Percentiles rank a stretch among this genome's conserved stretches.
Conservation (phyloP, 169 alveolate genomes). For the Plasmodium berghei region DNA sequence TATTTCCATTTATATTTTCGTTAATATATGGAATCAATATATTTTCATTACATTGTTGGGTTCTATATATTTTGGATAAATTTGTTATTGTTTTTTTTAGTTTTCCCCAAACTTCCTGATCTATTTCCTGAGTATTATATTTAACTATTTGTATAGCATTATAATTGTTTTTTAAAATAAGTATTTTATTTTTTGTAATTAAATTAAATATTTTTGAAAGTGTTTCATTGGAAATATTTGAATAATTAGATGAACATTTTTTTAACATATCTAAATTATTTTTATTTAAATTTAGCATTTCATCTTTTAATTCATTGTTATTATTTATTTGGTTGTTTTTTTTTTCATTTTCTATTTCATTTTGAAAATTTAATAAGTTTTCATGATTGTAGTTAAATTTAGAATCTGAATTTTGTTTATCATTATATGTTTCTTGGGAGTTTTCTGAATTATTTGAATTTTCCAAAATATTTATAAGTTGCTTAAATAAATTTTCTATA, state of each 20-base stretch:
- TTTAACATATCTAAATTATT: constrained; percentile 33
- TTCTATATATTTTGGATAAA: too few species aligned
- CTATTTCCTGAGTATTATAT: background rate
- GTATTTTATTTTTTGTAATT: constrained; percentile 24
- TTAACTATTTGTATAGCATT: constrained; percentile 24
- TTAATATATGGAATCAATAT: too few species aligned
- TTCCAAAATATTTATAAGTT: constrained; percentile 21
- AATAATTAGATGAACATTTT: constrained; percentile 1
- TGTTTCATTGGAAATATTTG: constrained; percentile 32
- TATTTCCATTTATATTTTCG: too few species aligned
- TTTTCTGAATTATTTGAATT: constrained; percentile 3
- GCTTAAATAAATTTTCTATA: background rate
- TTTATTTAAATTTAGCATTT: constrained; percentile 9
- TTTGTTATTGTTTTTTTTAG: background rate
- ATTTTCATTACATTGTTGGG: too few species aligned
- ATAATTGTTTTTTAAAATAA: constrained; percentile 29
- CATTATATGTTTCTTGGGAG: too few species aligned
- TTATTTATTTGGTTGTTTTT: background rate
- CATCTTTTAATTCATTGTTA: too few species aligned
- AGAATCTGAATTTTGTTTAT: background rate
- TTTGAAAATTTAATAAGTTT: background rate
- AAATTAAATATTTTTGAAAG: constrained; percentile 20
- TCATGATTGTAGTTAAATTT: background rate
- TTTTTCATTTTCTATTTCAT: background rate
- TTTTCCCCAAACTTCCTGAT: background rate